Percentiles rank a stretch among this genome's conserved stretches.
Evolutionary conservation across 495 filamentous ascomycete species (phyloP).

Genomic region (Penicillium paxilli): DNA sequence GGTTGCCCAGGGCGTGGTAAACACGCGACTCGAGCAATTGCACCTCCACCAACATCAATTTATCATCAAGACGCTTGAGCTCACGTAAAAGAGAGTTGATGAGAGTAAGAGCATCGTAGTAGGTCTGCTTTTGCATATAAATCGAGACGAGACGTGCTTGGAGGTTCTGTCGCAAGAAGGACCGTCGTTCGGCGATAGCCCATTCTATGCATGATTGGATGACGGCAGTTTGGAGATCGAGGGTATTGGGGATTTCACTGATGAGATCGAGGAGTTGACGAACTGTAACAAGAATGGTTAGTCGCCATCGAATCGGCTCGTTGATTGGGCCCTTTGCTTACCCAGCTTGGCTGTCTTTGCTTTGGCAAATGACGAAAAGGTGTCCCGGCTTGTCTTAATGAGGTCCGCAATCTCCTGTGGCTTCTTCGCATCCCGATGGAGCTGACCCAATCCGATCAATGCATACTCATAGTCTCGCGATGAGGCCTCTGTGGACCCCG

Average conservation of each 20-base stretch:
- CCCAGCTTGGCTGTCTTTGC: slow-evolving; percentile 98
- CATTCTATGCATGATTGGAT: slow-evolving; percentile 99
- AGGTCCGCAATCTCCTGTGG: slow-evolving; percentile 86
- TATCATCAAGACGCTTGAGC: slow-evolving; percentile 97
- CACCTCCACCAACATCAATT: slow-evolving; percentile 97
- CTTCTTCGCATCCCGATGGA: slow-evolving; percentile 89
- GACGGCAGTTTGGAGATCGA: slow-evolving; percentile 87
- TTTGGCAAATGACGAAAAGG: slow-evolving; percentile 93
- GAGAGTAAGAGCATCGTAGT: slow-evolving; percentile 93
- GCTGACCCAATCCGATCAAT: slow-evolving; percentile 76
- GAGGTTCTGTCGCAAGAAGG: slow-evolving; percentile 96
- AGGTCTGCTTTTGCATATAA: slow-evolving; percentile 94
- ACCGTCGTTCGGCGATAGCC: slow-evolving; percentile 88
- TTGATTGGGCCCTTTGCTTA: slow-evolving; percentile 47
- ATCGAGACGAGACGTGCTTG: slow-evolving; percentile 91
- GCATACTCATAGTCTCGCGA: slow-evolving; percentile 80
- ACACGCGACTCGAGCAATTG: slow-evolving; percentile 95
- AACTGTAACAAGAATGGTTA: slow-evolving; percentile 55
- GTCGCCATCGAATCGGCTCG: neutral
- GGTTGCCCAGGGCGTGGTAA: slow-evolving; percentile 96
- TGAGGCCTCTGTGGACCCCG: slow-evolving; percentile 79
- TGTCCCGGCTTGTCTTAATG: slow-evolving; percentile 84
- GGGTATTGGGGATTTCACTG: slow-evolving; percentile 86
- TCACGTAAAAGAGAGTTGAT: slow-evolving; percentile 95
- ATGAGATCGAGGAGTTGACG: slow-evolving; percentile 97